phyloP scores from a whole-genome alignment of 2,329 filamentous ascomycete genomes.

The Cadophora luteo-olivacea region DNA sequence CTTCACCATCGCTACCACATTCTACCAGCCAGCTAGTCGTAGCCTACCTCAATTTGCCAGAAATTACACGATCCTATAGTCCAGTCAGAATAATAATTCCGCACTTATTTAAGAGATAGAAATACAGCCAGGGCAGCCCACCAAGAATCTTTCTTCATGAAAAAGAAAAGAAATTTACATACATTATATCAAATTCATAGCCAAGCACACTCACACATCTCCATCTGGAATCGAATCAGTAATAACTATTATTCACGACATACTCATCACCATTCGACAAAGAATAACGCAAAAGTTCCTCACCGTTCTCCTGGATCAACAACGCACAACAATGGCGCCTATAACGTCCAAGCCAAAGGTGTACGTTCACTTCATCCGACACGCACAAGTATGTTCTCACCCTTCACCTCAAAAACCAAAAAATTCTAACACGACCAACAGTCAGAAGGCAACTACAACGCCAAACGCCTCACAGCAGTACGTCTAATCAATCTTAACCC shows the following conservation, averaged over 20 bases:
- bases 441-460: neutral
- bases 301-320: neutral
- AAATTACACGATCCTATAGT: neutral
- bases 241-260: neutral
- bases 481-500: no score
- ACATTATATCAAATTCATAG: neutral
- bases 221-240: neutral
- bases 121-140: neutral
- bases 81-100: neutral
- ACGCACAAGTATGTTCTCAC: neutral
- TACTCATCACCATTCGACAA: neutral
- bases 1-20: neutral
- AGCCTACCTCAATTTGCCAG: neutral
- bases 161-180: neutral
- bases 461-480: neutral
- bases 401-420: neutral
- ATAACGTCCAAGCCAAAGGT: neutral
- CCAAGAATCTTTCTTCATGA: neutral
- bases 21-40: neutral
- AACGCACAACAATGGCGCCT: neutral
- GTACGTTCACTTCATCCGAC: slow-evolving; percentile 7
- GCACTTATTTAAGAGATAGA: neutral
- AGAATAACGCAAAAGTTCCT: neutral
- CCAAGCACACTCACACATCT: neutral
- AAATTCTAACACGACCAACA: neutral